Evolutionary conservation across 352 stramenopile species (phyloP).

Genomic region (Peronospora belbahrii): DNA sequence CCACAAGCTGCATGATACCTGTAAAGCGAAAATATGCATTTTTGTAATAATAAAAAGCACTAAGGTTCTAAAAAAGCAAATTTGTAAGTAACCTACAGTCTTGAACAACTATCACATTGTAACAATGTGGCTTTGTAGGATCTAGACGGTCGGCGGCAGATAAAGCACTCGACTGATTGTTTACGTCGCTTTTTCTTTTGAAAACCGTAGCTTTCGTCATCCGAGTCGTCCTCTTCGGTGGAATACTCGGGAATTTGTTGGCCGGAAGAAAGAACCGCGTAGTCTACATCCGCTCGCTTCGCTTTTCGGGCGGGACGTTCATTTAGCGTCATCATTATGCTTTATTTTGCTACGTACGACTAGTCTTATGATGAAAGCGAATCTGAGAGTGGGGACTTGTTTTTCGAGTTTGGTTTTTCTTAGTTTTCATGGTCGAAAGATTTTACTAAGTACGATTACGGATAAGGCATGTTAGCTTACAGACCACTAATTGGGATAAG

Average conservation of each 20-base stretch:
- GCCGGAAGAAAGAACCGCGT: conserved; percentile 65
- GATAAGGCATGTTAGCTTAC: no score
- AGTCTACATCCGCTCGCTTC: conserved; percentile 72
- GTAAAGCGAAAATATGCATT: conserved; percentile 10
- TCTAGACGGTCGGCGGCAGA: conserved; percentile 35
- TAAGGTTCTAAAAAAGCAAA: background rate
- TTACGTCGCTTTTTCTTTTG: conserved; percentile 34
- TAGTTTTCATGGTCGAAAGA: no score
- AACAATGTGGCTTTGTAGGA: conserved; percentile 42
- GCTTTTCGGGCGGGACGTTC: conserved; percentile 49
- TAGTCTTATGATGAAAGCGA: conserved; percentile 17
- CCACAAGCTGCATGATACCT: conserved; percentile 50
- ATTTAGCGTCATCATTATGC: conserved; percentile 20
- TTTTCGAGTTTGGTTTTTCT: no score
- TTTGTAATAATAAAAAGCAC: conserved; percentile 6
- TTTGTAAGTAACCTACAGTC: conserved; percentile 32
- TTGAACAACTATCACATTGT: conserved; percentile 66
- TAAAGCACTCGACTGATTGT: conserved; percentile 42
- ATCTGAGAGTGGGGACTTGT: conserved; percentile 32
- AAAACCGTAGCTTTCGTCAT: conserved; percentile 43
- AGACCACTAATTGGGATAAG: no score
- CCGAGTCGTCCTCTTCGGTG: conserved; percentile 49
- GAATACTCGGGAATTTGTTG: conserved; percentile 80
- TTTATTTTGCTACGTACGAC: background rate
- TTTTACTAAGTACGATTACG: no score